These are phyloP conservation scores for Thielaviopsis ethacetica DNA, from an alignment of 2,329 filamentous ascomycete genomes.

Conservation along the genomic window DNA sequence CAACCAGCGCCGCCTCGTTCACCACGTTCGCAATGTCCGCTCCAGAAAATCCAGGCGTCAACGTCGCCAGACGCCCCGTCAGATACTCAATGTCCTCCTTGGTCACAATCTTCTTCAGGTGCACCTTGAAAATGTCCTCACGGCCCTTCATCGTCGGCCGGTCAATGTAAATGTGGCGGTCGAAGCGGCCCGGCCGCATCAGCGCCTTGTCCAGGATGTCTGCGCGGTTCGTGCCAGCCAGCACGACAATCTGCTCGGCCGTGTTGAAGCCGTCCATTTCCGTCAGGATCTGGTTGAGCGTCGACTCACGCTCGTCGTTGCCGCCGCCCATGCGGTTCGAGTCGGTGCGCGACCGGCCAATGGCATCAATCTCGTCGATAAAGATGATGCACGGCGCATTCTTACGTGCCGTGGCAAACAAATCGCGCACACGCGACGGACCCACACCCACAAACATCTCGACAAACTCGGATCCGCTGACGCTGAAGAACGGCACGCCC, in stretches of 20 bases:
- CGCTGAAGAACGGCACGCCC: constrained; percentile 92
- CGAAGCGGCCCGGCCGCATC: constrained; percentile 92
- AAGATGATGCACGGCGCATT: constrained; percentile 98
- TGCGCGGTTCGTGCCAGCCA: constrained; percentile 90
- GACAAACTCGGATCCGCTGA: constrained; percentile 96
- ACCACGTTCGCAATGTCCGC: constrained; percentile 98
- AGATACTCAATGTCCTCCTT: constrained; percentile 78
- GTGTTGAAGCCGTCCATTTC: constrained; percentile 99
- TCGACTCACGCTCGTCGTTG: constrained; percentile 93
- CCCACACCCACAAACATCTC: constrained; percentile 99
- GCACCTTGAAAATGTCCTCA: constrained; percentile 89
- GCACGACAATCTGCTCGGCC: constrained; percentile 84
- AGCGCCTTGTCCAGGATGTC: constrained; percentile 90
- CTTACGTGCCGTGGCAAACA: constrained; percentile 89
- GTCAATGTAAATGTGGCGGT: constrained; percentile 91
- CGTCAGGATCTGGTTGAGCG: constrained; percentile 93
- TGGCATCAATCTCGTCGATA: constrained; percentile 98
- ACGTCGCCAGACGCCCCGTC: constrained; percentile 71
- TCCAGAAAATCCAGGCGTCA: constrained; percentile 93
- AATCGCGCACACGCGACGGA: constrained; percentile 81
- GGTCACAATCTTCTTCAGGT: constrained; percentile 87
- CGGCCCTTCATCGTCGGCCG: constrained; percentile 91
- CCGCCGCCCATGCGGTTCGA: constrained; percentile 57
- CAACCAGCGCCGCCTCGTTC: constrained; percentile 91
- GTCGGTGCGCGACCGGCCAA: constrained; percentile 78